Evolutionary conservation across 768 basidiomycete species (phyloP).

Genomic region (Leccinellum albellum): DNA sequence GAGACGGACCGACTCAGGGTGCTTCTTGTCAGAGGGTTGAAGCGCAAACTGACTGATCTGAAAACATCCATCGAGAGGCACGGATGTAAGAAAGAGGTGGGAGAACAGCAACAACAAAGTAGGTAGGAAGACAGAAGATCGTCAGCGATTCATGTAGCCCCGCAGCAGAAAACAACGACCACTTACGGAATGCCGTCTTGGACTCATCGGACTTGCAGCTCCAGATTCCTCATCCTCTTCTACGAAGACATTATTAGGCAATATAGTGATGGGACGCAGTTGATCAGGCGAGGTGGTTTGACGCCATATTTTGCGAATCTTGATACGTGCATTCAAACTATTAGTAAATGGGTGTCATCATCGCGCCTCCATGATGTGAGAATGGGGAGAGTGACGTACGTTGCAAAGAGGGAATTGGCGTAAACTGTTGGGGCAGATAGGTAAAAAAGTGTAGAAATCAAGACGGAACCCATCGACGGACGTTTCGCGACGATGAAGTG

Average conservation of each 20-base stretch:
- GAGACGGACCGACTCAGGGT: constrained; percentile 8
- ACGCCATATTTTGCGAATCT: constrained; percentile 1
- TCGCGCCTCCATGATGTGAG: not conserved
- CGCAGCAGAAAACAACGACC: too few relatives aligned
- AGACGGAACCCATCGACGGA: constrained; percentile 1
- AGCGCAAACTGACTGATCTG: not conserved
- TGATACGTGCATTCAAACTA: constrained; percentile 22
- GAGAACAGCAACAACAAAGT: not conserved
- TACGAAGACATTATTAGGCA: not conserved
- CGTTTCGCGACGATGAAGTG: constrained; percentile 24
- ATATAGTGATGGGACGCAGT: constrained; percentile 2
- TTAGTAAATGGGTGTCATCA: not conserved
- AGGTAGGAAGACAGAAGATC: not conserved
- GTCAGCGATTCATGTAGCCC: not conserved
- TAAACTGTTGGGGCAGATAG: constrained; percentile 9
- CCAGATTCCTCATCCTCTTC: not conserved
- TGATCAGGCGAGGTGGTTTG: not conserved
- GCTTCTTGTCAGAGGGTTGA: not conserved
- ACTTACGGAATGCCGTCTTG: constrained; percentile 2
- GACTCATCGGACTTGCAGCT: not conserved
- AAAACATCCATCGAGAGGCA: not conserved
- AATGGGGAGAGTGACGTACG: constrained; percentile 8
- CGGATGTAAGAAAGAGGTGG: not conserved
- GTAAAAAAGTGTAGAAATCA: not conserved
- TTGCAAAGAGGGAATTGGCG: constrained; percentile 26